Base-by-base conservation (phyloP, 306 rosid genomes). In the Trichosanthes truncata region DNA sequence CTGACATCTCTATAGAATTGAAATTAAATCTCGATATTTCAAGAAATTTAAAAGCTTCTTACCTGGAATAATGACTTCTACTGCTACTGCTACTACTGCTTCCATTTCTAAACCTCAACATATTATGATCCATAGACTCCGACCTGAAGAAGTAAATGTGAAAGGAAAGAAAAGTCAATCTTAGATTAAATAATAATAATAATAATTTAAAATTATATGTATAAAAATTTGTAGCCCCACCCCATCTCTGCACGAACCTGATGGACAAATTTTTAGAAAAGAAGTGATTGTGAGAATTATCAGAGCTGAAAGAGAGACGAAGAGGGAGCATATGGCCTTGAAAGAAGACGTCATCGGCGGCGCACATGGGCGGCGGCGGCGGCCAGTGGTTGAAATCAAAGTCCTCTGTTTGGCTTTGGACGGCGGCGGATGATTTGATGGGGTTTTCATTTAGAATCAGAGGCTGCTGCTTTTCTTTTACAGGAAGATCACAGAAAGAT, bases 271-370 rank as follows among this genome's bases (percentile, higher is more conserved):
- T 7, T 7, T 53, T 53, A 53, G 60, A 53, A 53, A 53, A 53
- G 25, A 53, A 20, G 0, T 53, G 60, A 53, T 33, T 65, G 5
- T 65, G 25, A 9, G 25, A 2, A 38, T 74, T 52, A 2, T 86
- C 85, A 0, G 97, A 86, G 87, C 92, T 87, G 49, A 84, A 81
- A 0, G 97, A 87, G 74, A 62, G 81, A 4, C 89, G 91, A 2
- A 86, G 79, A 1, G 99, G 99, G 3, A 96, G 94, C 33, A 96
- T 88, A 76, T 89, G 94, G n/a, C 99, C 99, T 76, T 83, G 83
- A 51, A 91, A 96, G 88, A 96, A 93, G 31, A 96, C 84, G 13
- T 96, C 96, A 59, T 96, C 99, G 0, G 99, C 99, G 0, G 83
- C 85, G 20, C 96, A 96, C 98, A 96, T 96, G 79, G 87, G 78